Conservation (phyloP, 129 eudicot species). For the Oenanthe sinensis region DNA sequence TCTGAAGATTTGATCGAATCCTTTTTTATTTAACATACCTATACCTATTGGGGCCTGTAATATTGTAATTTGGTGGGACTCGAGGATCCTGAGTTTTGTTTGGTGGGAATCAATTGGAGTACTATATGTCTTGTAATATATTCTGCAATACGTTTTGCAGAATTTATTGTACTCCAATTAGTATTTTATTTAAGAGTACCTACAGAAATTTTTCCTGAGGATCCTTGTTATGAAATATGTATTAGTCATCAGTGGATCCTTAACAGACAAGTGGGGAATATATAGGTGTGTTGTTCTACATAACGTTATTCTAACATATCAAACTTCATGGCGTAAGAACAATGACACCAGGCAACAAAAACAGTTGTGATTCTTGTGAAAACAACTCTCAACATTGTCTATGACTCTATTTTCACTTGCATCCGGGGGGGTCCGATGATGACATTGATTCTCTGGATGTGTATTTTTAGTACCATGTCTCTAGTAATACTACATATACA, state of each 20-base stretch:
- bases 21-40: not conserved
- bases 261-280: not conserved
- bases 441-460: not conserved
- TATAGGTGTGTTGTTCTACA: not conserved
- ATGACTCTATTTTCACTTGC: not conserved
- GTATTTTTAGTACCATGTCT: not conserved
- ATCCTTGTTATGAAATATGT: not conserved
- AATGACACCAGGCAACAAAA: not conserved
- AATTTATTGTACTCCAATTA: no score
- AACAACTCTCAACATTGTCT: constrained; percentile 7
- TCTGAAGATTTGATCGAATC: not conserved
- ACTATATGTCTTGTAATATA: no score
- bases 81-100: no score
- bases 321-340: not conserved
- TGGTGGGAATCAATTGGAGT: no score
- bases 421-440: no score
- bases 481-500: not conserved
- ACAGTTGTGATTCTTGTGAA: constrained; percentile 1
- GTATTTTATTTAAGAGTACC: no score
- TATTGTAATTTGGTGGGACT: not conserved
- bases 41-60: not conserved
- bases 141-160: no score
- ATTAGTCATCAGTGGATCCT: not conserved
- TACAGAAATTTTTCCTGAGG: no score
- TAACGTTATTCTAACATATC: not conserved